Conservation (phyloP, 2,329 filamentous ascomycete species). For the Phoma sp. region DNA sequence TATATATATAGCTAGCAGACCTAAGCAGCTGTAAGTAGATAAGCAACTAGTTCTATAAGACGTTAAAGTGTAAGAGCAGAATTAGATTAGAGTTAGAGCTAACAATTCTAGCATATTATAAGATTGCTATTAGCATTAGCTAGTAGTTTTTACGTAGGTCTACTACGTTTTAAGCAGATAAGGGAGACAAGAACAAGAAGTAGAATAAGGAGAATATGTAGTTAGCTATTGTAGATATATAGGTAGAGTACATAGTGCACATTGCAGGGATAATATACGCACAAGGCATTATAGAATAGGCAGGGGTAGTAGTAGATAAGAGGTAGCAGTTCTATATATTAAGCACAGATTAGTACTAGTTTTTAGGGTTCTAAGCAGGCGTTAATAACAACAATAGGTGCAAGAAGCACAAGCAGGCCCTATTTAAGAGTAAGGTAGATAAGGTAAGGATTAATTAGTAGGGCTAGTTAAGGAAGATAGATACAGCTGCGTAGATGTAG, state of each 20-base stretch:
- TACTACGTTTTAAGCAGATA: conserved; percentile 17
- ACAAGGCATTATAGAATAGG: conserved; percentile 20
- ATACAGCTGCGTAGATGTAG: conserved; percentile 16
- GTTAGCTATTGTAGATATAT: conserved; percentile 10
- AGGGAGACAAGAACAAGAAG: conserved; percentile 21
- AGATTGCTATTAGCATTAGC: conserved; percentile 28
- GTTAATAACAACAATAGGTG: background rate
- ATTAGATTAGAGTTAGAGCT: conserved; percentile 15
- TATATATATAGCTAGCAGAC: conserved; percentile 19
- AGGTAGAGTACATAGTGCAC: conserved; percentile 17
- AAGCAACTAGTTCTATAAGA: conserved; percentile 12
- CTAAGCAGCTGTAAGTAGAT: conserved; percentile 15
- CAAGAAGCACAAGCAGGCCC: background rate
- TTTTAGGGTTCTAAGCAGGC: conserved; percentile 21
- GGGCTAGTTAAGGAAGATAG: conserved; percentile 11
- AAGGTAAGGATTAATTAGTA: conserved; percentile 4
- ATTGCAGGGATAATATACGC: conserved; percentile 20
- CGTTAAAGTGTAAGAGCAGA: conserved; percentile 20
- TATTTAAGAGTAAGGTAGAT: background rate
- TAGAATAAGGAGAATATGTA: conserved; percentile 13
- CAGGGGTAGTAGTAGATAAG: conserved; percentile 11
- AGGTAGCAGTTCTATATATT: conserved; percentile 16
- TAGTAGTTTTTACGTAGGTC: conserved; percentile 20
- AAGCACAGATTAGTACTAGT: conserved; percentile 26
- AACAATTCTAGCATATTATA: conserved; percentile 18